Evolutionary conservation across 2,329 filamentous ascomycete species (phyloP), one percentile per base, ranked within the genome.

Genomic region (Apiospora hydei): DNA sequence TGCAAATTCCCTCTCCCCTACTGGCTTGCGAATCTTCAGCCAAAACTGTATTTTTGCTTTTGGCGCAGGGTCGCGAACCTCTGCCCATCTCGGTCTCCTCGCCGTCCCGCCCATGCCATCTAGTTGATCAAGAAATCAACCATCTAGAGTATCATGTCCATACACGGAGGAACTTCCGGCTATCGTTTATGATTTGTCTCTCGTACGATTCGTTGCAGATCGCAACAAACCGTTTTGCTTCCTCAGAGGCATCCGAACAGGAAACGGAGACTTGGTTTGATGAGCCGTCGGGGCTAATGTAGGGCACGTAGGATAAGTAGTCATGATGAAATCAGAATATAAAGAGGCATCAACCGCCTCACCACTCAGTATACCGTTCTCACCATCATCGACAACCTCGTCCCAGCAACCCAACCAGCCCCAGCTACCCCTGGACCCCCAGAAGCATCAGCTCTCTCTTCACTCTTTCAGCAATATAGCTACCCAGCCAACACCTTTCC

Each of bases 21-120:
- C 41, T 64, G 34, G 21, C 34, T 64, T 13, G 30, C 21, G 11
- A n/a, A 24, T 16, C 11, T 24, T 4, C 30, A 13, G 30, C 51
- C 57, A 38, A 13, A 64, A 64, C 34, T 41, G 57, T 64, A 64
- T 41, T 41, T 64, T 64, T 64, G 57, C 57, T 64, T 64, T 64
- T 64, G 57, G 10, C 14, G n/a, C 30, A 18, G n/a, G 18, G 18
- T n/a, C 30, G 8, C 18, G 10, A 41, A 24, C 30, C 34, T 38
- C 34, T 4, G 10, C 6, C 41, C 30, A 64, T 64, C 21, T 64
- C 57, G 57, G 30, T 8, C 8, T 24, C 18, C 18, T 2, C 30
- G 10, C 34, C 57, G 18, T 16, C 44, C 44, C 18, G 34, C 34
- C 21, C 18, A 64, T 61, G 34, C 3, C 30, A 13, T 18, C 1